These are phyloP conservation scores for Tulasnella sp. DNA, from an alignment of 768 basidiomycete genomes.

Conservation along the genomic window DNA sequence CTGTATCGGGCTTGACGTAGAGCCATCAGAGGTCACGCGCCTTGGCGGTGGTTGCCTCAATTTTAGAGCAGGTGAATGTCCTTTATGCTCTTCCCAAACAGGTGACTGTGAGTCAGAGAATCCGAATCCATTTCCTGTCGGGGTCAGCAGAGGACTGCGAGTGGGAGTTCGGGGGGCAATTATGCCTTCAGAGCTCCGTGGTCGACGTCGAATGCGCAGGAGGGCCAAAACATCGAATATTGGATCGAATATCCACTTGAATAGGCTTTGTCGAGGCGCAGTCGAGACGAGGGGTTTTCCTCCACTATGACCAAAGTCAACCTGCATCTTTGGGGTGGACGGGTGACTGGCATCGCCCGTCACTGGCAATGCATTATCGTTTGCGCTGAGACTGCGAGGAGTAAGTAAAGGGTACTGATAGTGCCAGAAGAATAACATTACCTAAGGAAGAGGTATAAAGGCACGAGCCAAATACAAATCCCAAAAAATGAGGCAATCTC, in stretches of 20 bases:
- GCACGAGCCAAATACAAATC: conserved; percentile 41
- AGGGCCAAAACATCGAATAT: conserved; percentile 24
- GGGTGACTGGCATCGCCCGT: conserved; percentile 2
- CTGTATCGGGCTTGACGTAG: not conserved
- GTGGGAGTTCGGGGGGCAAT: conserved; percentile 37
- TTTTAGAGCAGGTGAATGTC: not conserved
- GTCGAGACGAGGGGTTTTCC: not conserved
- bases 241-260: conserved; percentile 24
- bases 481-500: conserved; percentile 39
- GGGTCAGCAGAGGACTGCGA: conserved; percentile 23
- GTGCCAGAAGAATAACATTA: not conserved
- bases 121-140: conserved; percentile 4
- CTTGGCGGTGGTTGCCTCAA: conserved; percentile 3
- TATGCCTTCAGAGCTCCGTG: conserved; percentile 48
- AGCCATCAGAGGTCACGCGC: conserved; percentile 5
- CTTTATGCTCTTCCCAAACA: not conserved
- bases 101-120: conserved; percentile 1
- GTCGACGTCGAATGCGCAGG: conserved; percentile 34
- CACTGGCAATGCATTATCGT: conserved; percentile 85
- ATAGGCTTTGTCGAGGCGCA: conserved; percentile 19
- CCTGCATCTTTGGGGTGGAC: conserved; percentile 7
- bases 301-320: not conserved
- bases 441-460: conserved; percentile 83
- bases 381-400: conserved; percentile 62
- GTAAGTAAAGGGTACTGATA: not conserved